Evolutionary conservation across 495 filamentous ascomycete genomes (phyloP), one percentile per base, ranked within the genome.

Genomic region (Aspergillus hancockii): DNA sequence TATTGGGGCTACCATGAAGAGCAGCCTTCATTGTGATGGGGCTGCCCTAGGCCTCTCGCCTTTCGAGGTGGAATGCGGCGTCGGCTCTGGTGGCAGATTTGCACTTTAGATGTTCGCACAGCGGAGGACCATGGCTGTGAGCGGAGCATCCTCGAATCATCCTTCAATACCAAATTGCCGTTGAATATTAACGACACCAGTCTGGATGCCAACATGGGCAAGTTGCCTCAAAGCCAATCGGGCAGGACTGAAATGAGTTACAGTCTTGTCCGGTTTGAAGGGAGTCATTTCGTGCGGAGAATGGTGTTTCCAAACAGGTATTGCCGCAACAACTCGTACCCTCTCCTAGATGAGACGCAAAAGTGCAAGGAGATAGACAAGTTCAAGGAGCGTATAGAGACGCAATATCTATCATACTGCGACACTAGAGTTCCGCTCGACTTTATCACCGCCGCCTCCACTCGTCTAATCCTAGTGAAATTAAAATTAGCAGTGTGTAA

Each of bases 201-300:
- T 61, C 78, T 95, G 14, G 73, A 75, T 50, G 84, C 85, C 3
- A 73, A 83, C 0, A 85, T 81, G 75, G 81, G 71, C 1, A 71
- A 81, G 9, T 67, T 81, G 14, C 85, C 88, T 0, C 58, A 72
- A 36, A 68, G 79, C 16, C 73, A 82, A 7, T 57, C 60, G 1
- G 85, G 81, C 7, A 78, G 77, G 8, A 91, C 88, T n/a, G 90
- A 92, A 51, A 91, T 92, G 86, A 81, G 85, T 3, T 91, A 92
- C 64, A 83, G 79, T 49, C 71, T 93, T 9, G 82, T 85, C 13
- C 75, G 84, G 4, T 84, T 80, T 61, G 83, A 88, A 59, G 79
- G 84, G 16, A 65, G 67, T 18, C 61, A 65, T 45, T 68, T 68
- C 32, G 61, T 67, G 4, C 64, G 70, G 79, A 77, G 59, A 43